phyloP scores from a whole-genome alignment of 2,329 filamentous ascomycete genomes.

The Erysiphe pisi region DNA sequence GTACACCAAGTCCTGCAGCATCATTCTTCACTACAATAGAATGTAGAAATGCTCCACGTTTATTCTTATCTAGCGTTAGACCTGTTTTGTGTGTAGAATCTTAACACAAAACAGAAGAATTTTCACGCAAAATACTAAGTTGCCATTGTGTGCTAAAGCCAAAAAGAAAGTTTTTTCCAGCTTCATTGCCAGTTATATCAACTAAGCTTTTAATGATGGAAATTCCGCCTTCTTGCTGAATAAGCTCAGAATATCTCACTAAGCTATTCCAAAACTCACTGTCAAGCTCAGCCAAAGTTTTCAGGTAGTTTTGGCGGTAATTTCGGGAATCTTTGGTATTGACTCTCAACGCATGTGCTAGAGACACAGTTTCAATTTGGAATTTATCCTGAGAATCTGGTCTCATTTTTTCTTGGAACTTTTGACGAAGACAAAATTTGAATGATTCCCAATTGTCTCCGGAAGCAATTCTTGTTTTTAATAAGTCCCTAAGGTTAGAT shows the following conservation, averaged over 20 bases:
- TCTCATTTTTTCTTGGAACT: background rate
- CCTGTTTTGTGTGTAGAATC: background rate
- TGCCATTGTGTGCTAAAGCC: background rate
- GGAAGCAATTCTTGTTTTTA: background rate
- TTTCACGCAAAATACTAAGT: background rate
- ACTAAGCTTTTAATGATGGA: background rate
- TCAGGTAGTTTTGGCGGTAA: background rate
- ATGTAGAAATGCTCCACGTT: background rate
- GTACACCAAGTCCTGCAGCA: background rate
- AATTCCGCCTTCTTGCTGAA: background rate
- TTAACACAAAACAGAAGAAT: background rate
- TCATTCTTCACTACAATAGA: background rate
- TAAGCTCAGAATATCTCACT: background rate
- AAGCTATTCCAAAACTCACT: background rate
- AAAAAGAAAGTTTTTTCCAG: background rate
- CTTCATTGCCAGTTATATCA: background rate
- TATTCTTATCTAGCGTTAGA: background rate
- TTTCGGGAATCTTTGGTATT: background rate
- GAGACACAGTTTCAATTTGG: too few species aligned
- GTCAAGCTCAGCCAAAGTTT: background rate
- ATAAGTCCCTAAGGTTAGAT: background rate
- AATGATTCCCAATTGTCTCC: background rate
- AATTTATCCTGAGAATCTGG: too few species aligned
- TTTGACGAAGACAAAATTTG: background rate
- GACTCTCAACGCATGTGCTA: background rate